Evolutionary conservation across 495 filamentous ascomycete genomes (phyloP).

Genomic region (Peziza echinospora): DNA sequence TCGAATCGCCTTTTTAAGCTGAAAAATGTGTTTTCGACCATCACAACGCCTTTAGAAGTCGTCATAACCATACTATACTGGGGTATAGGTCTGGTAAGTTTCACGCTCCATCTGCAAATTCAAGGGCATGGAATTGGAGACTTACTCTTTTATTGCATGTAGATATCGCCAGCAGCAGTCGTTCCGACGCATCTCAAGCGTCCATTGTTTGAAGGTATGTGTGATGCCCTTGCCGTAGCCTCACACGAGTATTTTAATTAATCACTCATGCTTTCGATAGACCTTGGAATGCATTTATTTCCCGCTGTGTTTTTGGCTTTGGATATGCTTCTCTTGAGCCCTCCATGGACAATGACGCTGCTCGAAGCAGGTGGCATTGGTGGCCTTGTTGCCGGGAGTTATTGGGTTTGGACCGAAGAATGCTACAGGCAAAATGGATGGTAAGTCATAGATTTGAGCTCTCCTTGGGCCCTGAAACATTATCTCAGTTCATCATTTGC

Average conservation of each 20-base stretch:
- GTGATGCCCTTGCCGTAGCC: too few relatives aligned
- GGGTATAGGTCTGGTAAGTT: slow-evolving; percentile 34
- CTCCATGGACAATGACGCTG: slow-evolving; percentile 53
- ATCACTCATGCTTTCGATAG: too few relatives aligned
- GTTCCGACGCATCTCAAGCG: not conserved
- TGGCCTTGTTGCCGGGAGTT: slow-evolving; percentile 41
- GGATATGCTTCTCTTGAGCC: slow-evolving; percentile 55
- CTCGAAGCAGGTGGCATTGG: slow-evolving; percentile 41
- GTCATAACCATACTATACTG: slow-evolving; percentile 75
- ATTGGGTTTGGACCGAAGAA: slow-evolving; percentile 77
- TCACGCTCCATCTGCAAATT: not conserved
- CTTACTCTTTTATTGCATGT: too few relatives aligned
- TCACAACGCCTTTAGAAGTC: slow-evolving; percentile 56
- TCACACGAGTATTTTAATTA: too few relatives aligned
- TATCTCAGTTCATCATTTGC: too few relatives aligned
- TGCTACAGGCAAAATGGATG: slow-evolving; percentile 38
- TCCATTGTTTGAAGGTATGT: not conserved
- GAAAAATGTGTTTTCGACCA: slow-evolving; percentile 55
- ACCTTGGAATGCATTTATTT: slow-evolving; percentile 60
- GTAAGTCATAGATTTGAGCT: slow-evolving; percentile 22
- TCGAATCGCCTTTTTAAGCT: slow-evolving; percentile 40
- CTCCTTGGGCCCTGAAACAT: not conserved
- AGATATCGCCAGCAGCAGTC: not conserved
- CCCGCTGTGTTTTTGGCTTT: slow-evolving; percentile 48
- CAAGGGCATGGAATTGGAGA: too few relatives aligned